phyloP scores from a whole-genome alignment of 441 rosid species.

The Pelargonium fulgidum region DNA sequence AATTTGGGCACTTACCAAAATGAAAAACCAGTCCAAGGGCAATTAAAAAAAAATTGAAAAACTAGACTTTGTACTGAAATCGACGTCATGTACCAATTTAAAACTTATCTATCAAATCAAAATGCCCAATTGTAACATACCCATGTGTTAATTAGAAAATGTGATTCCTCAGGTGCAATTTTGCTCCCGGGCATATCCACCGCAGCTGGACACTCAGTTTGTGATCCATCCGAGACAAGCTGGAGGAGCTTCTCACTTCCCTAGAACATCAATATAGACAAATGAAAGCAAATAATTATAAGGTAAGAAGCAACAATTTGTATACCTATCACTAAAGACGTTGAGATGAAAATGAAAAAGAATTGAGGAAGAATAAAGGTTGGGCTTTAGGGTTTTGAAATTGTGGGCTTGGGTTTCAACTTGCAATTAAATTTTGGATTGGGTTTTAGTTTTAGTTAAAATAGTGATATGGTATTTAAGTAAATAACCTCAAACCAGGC shows the following conservation, averaged over 20 bases:
- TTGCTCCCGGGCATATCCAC: slow-evolving; percentile 22
- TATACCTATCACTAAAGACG: neutral
- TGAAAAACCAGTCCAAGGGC: no score
- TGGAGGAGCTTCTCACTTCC: slow-evolving; percentile 90
- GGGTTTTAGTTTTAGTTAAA: no score
- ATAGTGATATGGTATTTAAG: no score
- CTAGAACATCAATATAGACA: slow-evolving; percentile 28
- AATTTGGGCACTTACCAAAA: no score
- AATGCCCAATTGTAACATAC: slow-evolving; percentile 31
- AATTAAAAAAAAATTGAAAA: no score
- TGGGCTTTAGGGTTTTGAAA: no score
- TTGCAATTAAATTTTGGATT: no score
- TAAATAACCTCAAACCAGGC: no score
- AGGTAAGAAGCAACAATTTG: neutral
- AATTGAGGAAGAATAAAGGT: no score
- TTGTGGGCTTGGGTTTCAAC: no score
- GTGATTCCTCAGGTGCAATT: slow-evolving; percentile 21
- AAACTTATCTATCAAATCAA: neutral
- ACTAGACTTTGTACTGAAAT: neutral
- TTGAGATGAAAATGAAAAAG: no score
- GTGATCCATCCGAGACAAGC: slow-evolving; percentile 52
- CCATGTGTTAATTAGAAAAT: slow-evolving; percentile 30
- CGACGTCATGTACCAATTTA: neutral
- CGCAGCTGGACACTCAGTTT: slow-evolving; percentile 22
- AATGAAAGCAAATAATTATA: slow-evolving; percentile 1